Percentiles rank a stretch among this genome's conserved stretches.
phyloP scores from a whole-genome alignment of 1,139 yeast species.

The Blastobotrys arbuscula region DNA sequence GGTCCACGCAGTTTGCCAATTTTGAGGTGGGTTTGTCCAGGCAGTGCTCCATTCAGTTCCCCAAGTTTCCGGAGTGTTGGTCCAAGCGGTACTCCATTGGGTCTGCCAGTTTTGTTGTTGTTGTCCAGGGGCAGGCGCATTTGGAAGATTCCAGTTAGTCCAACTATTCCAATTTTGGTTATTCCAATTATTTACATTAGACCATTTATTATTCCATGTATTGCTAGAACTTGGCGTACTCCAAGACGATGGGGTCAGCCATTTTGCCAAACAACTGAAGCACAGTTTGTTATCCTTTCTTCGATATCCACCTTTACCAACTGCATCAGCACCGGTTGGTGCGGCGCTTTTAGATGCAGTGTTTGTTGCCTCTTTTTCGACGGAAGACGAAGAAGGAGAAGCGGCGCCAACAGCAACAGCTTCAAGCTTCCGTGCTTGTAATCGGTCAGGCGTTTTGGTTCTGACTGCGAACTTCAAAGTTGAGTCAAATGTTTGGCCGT shows the following conservation, averaged over 20 bases:
- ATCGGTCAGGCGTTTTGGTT: neutral
- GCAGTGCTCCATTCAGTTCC: constrained; percentile 1
- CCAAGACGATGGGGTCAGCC: neutral
- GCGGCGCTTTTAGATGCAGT: neutral
- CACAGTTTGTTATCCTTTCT: neutral
- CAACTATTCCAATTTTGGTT: neutral
- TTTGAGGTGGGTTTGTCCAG: constrained; percentile 1
- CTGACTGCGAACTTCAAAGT: neutral
- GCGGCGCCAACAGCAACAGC: neutral
- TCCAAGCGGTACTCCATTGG: constrained; percentile 2
- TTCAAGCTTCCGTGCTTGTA: neutral
- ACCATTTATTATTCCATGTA: neutral
- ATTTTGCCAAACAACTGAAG: neutral
- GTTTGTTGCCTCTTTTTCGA: neutral
- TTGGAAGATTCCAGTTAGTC: neutral
- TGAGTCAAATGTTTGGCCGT: neutral
- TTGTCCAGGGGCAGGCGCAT: neutral
- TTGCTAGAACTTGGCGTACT: neutral
- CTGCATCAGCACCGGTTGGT: neutral
- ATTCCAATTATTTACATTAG: neutral
- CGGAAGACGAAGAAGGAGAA: neutral
- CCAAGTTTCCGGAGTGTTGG: neutral
- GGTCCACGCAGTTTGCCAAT: constrained; percentile 4
- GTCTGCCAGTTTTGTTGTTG: neutral
- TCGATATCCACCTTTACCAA: neutral